A percentile compares a stretch with the other conserved stretches of the same genome.
phyloP scores from a whole-genome alignment of 23 red algal genomes.

The Chondrus crispus region DNA sequence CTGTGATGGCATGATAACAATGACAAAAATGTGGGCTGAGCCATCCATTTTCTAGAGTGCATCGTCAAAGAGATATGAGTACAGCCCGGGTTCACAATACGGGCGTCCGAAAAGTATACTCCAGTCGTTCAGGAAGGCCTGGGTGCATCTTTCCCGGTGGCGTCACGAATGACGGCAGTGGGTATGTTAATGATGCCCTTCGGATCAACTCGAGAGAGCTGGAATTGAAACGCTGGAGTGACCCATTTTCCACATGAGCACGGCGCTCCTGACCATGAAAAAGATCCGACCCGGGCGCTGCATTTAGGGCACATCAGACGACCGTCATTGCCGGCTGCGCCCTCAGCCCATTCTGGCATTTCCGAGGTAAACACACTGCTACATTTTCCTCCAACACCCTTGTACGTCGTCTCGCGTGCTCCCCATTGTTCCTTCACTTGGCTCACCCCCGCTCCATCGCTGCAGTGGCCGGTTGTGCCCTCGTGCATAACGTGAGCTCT shows the following conservation, averaged over 20 bases:
- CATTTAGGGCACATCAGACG: conserved; percentile 61
- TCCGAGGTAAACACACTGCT: conserved; percentile 53
- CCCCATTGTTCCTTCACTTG: background rate
- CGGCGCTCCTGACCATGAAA: conserved; percentile 69
- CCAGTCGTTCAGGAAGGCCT: too few species aligned
- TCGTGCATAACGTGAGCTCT: conserved; percentile 34
- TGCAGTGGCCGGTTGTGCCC: background rate
- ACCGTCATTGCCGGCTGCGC: conserved; percentile 9
- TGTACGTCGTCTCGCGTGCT: background rate
- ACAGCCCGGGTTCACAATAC: too few species aligned
- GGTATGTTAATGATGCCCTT: conserved; percentile 14
- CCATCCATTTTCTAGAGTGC: too few species aligned
- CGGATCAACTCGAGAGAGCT: conserved; percentile 52
- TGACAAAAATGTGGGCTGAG: too few species aligned
- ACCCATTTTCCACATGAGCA: conserved; percentile 88
- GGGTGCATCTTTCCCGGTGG: too few species aligned
- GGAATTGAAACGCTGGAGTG: conserved; percentile 85
- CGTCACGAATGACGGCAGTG: too few species aligned
- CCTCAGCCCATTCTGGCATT: conserved; percentile 8
- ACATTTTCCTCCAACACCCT: background rate
- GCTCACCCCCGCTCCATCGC: background rate
- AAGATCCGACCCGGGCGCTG: conserved; percentile 47
- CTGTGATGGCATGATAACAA: too few species aligned
- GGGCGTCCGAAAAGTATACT: too few species aligned
- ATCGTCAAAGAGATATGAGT: too few species aligned